These are phyloP conservation scores for Fusarium temperatum DNA, from an alignment of 2,329 filamentous ascomycete genomes.

Conservation along the genomic window DNA sequence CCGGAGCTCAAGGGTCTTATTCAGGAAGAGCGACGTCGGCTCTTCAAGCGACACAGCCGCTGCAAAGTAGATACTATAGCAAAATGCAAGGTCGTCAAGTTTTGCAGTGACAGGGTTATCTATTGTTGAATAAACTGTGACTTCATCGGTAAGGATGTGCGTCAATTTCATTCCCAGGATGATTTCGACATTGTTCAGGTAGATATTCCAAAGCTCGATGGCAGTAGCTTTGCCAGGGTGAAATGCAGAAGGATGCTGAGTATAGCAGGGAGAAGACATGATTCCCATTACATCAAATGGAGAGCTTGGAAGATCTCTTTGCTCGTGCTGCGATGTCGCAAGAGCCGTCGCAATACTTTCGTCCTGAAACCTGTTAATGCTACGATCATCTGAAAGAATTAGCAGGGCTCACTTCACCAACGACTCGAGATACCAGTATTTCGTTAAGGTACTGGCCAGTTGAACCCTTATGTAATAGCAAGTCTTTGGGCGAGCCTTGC, in stretches of 20 bases:
- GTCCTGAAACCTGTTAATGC: background rate
- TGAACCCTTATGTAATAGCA: rapidly evolving
- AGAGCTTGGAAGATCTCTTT: rapidly evolving
- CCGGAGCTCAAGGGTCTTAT: background rate
- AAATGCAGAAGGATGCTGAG: background rate
- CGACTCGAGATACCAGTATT: background rate
- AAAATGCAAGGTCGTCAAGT: background rate
- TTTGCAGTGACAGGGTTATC: background rate
- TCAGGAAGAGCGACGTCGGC: background rate
- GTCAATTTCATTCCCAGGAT: background rate
- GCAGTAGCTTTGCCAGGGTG: background rate
- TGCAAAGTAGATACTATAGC: slow-evolving; percentile 1
- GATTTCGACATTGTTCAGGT: background rate
- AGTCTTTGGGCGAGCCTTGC: background rate
- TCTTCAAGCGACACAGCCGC: background rate
- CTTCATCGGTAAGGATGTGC: background rate
- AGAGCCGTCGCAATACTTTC: background rate
- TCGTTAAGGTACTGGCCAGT: background rate
- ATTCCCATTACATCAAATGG: background rate
- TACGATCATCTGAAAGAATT: rapidly evolving
- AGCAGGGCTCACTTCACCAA: background rate
- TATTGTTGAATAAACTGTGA: background rate
- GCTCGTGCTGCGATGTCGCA: rapidly evolving
- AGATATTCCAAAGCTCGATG: background rate
- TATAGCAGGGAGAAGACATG: background rate